Conservation (phyloP, 805 yeast genomes). For the Sugiyamaella smithiae region DNA sequence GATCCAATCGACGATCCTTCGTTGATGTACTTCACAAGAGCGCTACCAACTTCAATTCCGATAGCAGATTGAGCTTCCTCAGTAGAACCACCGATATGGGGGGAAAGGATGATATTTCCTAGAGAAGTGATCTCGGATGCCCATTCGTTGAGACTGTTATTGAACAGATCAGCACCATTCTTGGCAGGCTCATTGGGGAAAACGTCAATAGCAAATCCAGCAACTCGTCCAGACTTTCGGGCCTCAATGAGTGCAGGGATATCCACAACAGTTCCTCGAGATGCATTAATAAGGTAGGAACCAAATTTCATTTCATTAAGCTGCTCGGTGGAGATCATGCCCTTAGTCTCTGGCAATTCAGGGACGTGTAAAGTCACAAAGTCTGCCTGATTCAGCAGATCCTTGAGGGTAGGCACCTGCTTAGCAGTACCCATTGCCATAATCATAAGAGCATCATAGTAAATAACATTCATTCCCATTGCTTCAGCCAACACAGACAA, state of each 20-base stretch:
- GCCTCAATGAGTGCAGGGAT: slow-evolving; percentile 92
- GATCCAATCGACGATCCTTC: slow-evolving; percentile 95
- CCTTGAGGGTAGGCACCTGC: slow-evolving; percentile 83
- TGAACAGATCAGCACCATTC: slow-evolving; percentile 82
- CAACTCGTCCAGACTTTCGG: slow-evolving; percentile 87
- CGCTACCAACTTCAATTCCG: slow-evolving; percentile 89
- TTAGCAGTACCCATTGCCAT: slow-evolving; percentile 97
- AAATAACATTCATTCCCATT: slow-evolving; percentile 94
- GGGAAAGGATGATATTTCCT: slow-evolving; percentile 88
- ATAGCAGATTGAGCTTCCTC: slow-evolving; percentile 98
- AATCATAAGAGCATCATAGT: slow-evolving; percentile 87
- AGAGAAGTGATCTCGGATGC: slow-evolving; percentile 74
- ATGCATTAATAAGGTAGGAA: slow-evolving; percentile 88
- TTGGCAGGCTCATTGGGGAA: slow-evolving; percentile 97
- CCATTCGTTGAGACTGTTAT: slow-evolving; percentile 74
- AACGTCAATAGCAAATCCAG: slow-evolving; percentile 96
- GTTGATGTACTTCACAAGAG: slow-evolving; percentile 86
- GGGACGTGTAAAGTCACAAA: slow-evolving; percentile 95
- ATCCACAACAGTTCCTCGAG: slow-evolving; percentile 97
- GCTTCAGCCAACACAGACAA: slow-evolving; percentile 95
- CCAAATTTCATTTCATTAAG: slow-evolving; percentile 96
- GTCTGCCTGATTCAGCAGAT: slow-evolving; percentile 75
- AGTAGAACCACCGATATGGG: slow-evolving; percentile 98
- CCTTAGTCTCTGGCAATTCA: slow-evolving; percentile 86
- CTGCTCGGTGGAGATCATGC: slow-evolving; percentile 85